These are phyloP conservation scores for Beta macrorhiza DNA, from an alignment of 179 eudicot species.

Conservation along the genomic window DNA sequence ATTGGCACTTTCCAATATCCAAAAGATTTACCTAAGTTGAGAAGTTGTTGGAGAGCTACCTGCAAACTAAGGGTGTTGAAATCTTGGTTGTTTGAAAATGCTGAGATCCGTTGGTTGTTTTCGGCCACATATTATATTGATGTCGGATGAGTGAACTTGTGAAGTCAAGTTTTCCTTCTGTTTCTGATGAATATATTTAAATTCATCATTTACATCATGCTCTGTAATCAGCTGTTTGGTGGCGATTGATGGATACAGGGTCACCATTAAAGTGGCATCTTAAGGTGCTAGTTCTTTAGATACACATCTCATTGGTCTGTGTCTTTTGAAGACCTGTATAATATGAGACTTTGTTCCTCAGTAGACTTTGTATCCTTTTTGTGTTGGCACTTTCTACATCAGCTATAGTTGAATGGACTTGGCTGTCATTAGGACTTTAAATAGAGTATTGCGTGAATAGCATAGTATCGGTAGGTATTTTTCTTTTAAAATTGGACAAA, in stretches of 20 bases:
- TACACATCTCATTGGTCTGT: neutral
- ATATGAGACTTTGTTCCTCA: neutral
- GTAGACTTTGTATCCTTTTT: neutral
- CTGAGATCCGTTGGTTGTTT: neutral
- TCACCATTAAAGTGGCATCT: neutral
- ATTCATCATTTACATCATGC: neutral
- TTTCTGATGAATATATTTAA: neutral
- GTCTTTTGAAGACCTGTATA: neutral
- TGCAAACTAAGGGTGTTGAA: neutral
- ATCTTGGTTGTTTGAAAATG: constrained; percentile 8
- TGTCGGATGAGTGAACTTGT: neutral
- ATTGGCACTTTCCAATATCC: neutral
- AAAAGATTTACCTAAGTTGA: neutral
- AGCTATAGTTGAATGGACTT: neutral
- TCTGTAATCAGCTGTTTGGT: neutral
- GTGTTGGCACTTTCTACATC: neutral
- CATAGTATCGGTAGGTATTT: neutral
- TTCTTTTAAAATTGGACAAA: neutral
- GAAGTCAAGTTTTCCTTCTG: neutral
- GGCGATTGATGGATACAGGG: neutral
- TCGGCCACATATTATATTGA: neutral
- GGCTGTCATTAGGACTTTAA: neutral
- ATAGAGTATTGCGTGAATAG: neutral
- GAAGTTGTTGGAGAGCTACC: neutral
- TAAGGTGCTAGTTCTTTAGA: neutral